A percentile compares a stretch with the other conserved stretches of the same genome.
These are phyloP conservation scores for Candida methanosorbosa DNA, from an alignment of 805 yeast species.

Conservation along the genomic window DNA sequence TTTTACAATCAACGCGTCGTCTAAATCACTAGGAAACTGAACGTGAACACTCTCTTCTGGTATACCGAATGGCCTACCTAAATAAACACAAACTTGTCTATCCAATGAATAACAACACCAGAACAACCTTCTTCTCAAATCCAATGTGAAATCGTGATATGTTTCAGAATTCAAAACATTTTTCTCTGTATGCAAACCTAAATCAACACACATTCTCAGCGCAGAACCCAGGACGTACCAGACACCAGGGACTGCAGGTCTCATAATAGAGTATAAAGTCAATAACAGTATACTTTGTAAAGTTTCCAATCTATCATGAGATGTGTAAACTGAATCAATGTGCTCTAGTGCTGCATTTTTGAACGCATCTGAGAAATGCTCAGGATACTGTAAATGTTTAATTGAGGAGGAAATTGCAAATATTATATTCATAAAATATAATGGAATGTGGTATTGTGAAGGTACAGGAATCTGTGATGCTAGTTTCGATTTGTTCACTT, in stretches of 20 bases:
- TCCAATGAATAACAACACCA: conserved; percentile 90
- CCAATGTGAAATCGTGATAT: conserved; percentile 45
- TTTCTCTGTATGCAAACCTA: conserved; percentile 71
- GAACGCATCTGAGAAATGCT: conserved; percentile 60
- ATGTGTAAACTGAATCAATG: conserved; percentile 46
- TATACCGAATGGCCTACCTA: conserved; percentile 83
- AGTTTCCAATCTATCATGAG: conserved; percentile 58
- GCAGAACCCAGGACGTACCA: conserved; percentile 87
- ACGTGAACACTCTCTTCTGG: conserved; percentile 74
- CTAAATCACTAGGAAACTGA: conserved; percentile 63
- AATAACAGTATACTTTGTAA: conserved; percentile 64
- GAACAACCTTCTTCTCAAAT: conserved; percentile 66
- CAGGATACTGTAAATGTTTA: conserved; percentile 59
- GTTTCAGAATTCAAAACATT: conserved; percentile 15
- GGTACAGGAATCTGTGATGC: conserved; percentile 38
- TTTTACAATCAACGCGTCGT: conserved; percentile 53
- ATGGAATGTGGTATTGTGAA: conserved; percentile 35
- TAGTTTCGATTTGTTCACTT: too few relatives aligned
- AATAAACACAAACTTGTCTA: conserved; percentile 75
- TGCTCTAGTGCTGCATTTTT: conserved; percentile 55
- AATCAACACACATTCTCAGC: conserved; percentile 68
- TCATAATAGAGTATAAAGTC: conserved; percentile 70
- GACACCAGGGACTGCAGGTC: conserved; percentile 87
- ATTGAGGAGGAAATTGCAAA: conserved; percentile 78
- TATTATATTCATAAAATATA: conserved; percentile 66